A percentile compares a stretch with the other conserved stretches of the same genome.
phyloP scores from a whole-genome alignment of 352 stramenopile species.

The Phytopythium montanum region DNA sequence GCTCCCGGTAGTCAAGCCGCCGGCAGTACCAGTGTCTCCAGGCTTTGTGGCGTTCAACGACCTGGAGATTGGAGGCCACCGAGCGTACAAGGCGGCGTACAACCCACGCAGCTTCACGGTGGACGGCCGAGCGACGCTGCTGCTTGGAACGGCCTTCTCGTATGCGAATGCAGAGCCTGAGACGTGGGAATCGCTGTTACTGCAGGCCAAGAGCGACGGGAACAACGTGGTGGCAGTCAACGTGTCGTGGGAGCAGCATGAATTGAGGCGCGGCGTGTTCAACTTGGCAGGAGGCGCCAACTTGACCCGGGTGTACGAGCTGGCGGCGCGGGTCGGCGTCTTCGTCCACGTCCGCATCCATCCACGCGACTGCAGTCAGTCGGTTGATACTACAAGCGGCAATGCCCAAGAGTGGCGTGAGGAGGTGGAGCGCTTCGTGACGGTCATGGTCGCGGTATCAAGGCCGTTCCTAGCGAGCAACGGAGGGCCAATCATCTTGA shows the following conservation, averaged over 20 bases:
- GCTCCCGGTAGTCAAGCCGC: not conserved
- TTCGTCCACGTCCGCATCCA: slow-evolving; percentile 72
- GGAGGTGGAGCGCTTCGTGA: slow-evolving; percentile 63
- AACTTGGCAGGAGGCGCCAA: slow-evolving; percentile 47
- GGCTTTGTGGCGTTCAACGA: slow-evolving; percentile 24
- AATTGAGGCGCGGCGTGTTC: slow-evolving; percentile 48
- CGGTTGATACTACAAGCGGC: slow-evolving; percentile 5
- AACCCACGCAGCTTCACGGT: slow-evolving; percentile 54
- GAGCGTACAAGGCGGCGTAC: slow-evolving; percentile 45
- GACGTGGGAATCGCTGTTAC: slow-evolving; percentile 56
- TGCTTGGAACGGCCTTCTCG: slow-evolving; percentile 69
- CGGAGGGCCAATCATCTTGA: slow-evolving; percentile 68
- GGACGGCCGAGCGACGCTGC: slow-evolving; percentile 46
- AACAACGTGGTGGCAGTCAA: slow-evolving; percentile 77
- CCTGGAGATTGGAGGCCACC: slow-evolving; percentile 18
- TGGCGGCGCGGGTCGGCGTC: slow-evolving; percentile 44
- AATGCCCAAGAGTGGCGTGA: slow-evolving; percentile 34
- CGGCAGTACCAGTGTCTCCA: not conserved
- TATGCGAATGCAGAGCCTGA: slow-evolving; percentile 45
- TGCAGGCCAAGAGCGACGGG: slow-evolving; percentile 63
- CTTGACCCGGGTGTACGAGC: slow-evolving; percentile 58
- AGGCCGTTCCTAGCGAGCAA: slow-evolving; percentile 57
- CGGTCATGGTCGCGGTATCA: slow-evolving; percentile 57
- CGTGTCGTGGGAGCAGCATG: slow-evolving; percentile 72
- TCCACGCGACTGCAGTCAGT: slow-evolving; percentile 42